phyloP scores from a whole-genome alignment of 2,329 filamentous ascomycete species.

The Drechslerella dactyloides region DNA sequence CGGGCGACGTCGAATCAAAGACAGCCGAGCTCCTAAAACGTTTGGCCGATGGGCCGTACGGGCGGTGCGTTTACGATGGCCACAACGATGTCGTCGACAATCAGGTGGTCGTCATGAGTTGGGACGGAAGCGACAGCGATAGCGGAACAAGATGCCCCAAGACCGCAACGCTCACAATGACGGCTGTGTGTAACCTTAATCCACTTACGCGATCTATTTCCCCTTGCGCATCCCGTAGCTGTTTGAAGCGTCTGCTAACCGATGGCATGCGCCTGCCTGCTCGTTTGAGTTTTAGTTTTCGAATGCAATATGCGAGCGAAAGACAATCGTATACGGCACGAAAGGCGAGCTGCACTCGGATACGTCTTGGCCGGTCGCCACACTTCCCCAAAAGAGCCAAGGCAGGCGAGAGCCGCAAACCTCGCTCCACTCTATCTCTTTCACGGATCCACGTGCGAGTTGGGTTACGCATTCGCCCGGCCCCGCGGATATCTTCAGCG shows the following conservation, averaged over 20 bases:
- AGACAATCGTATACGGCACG: constrained; percentile 84
- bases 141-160: constrained; percentile 69
- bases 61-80: constrained; percentile 90
- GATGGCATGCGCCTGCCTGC: not conserved
- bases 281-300: constrained; percentile 64
- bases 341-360: constrained; percentile 87
- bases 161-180: constrained; percentile 91
- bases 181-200: constrained; percentile 62
- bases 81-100: constrained; percentile 96
- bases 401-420: constrained; percentile 40
- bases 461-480: constrained; percentile 44
- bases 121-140: constrained; percentile 71
- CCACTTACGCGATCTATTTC: no score
- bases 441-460: constrained; percentile 36
- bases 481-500: constrained; percentile 59
- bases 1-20: constrained; percentile 62
- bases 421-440: constrained; percentile 43
- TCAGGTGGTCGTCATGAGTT: constrained; percentile 84
- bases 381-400: constrained; percentile 14
- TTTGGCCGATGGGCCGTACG: constrained; percentile 67
- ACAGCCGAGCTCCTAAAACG: constrained; percentile 56
- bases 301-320: constrained; percentile 81
- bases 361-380: constrained; percentile 59
- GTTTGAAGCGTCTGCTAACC: not conserved
- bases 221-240: not conserved